Conservation (phyloP, 148 eudicot genomes). For the Chenopodium berlandieri region DNA sequence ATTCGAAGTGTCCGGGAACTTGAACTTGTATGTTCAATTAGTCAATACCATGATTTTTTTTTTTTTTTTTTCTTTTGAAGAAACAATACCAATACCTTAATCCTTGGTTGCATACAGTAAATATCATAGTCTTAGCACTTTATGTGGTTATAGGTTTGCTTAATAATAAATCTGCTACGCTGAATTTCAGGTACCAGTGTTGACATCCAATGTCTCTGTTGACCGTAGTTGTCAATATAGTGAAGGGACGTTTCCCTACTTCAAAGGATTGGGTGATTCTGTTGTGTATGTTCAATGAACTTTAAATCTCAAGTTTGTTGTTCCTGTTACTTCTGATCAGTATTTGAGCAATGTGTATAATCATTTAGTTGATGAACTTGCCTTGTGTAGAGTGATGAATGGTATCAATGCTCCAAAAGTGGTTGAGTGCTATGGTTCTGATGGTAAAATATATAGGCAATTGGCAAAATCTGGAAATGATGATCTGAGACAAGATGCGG, state of each 20-base stretch:
- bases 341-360: slow-evolving; percentile 17
- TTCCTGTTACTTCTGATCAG: slow-evolving; percentile 6
- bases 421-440: slow-evolving; percentile 92
- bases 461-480: slow-evolving; percentile 99
- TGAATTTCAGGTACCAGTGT: slow-evolving; percentile 83
- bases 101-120: neutral
- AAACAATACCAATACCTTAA: neutral
- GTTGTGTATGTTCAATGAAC: slow-evolving; percentile 54
- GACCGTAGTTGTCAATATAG: slow-evolving; percentile 79
- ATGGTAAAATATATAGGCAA: slow-evolving; percentile 89
- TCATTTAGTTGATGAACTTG: slow-evolving; percentile 13
- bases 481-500: slow-evolving; percentile 99
- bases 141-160: neutral
- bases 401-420: slow-evolving; percentile 99
- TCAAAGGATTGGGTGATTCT: slow-evolving; percentile 91
- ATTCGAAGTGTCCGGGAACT: slow-evolving; percentile 87
- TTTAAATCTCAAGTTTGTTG: slow-evolving; percentile 10
- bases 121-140: neutral
- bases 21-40: slow-evolving; percentile 68
- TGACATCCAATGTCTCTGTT: slow-evolving; percentile 74
- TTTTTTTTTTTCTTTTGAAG: no score
- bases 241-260: slow-evolving; percentile 90
- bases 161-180: neutral
- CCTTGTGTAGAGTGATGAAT: slow-evolving; percentile 76
- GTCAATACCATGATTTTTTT: neutral